A percentile compares a stretch with the other conserved stretches of the same genome.
Conservation (phyloP, 306 rosid genomes). For the Canavalia ensiformis region DNA sequence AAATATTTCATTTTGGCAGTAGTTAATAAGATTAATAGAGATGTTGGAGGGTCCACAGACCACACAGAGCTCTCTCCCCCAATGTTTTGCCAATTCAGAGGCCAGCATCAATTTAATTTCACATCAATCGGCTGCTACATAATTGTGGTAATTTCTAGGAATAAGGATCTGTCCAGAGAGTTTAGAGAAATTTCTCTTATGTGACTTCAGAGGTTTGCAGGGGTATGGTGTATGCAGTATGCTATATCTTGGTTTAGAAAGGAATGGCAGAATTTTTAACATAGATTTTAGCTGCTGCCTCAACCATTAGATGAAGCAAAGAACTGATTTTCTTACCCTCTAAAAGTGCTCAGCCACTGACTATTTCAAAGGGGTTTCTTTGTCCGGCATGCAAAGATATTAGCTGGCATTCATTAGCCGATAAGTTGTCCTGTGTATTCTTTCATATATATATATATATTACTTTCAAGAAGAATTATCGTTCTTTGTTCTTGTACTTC, state of each 20-base stretch:
- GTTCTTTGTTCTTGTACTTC: too few species aligned
- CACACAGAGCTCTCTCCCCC: neutral
- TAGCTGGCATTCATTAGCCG: neutral
- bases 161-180: neutral
- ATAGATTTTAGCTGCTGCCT: neutral
- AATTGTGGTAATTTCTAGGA: neutral
- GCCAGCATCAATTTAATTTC: neutral
- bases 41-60: neutral
- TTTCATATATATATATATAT: too few species aligned
- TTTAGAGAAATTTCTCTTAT: neutral
- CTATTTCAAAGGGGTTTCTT: conserved; percentile 4
- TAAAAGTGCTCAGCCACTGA: neutral
- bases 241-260: neutral
- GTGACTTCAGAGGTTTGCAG: neutral
- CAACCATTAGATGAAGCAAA: neutral
- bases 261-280: neutral
- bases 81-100: neutral
- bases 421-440: neutral
- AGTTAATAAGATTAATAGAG: neutral
- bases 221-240: neutral
- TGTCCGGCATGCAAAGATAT: neutral
- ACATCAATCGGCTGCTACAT: neutral
- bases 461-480: too few species aligned
- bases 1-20: neutral
- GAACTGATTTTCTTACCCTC: neutral